Evolutionary conservation across 2,329 filamentous ascomycete species (phyloP).

Genomic region (Fusarium tanahbumbuense): DNA sequence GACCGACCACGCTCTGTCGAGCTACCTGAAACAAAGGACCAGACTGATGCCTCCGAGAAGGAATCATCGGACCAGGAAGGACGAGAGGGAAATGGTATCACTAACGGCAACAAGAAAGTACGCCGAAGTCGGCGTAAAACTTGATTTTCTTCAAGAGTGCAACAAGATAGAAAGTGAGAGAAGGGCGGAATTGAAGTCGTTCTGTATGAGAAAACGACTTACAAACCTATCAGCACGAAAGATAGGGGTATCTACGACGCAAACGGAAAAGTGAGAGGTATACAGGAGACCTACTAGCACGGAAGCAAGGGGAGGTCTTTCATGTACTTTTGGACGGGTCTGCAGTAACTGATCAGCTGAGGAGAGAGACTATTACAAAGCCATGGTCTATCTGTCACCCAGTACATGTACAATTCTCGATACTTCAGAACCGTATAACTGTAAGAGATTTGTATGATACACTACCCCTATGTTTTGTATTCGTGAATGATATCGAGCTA

Average conservation of each 20-base stretch:
- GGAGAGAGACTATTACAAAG: background rate
- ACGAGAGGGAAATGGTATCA: slow-evolving; percentile 4
- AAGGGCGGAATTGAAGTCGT: background rate
- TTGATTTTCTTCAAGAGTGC: background rate
- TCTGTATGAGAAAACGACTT: background rate
- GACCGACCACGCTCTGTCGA: slow-evolving; percentile 12
- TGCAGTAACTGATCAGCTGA: background rate
- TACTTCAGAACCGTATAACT: slow-evolving; percentile 4
- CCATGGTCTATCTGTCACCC: background rate
- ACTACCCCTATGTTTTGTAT: background rate
- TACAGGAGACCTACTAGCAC: background rate
- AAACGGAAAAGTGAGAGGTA: background rate
- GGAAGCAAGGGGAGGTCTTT: background rate
- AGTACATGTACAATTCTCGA: background rate
- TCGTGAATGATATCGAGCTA: background rate
- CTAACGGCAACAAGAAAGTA: background rate
- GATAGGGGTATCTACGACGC: background rate
- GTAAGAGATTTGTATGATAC: background rate
- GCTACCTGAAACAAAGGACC: background rate
- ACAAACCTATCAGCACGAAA: background rate
- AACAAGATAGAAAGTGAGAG: background rate
- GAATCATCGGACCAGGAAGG: slow-evolving; percentile 5
- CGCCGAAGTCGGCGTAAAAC: background rate
- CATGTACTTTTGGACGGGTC: background rate
- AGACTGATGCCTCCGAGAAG: background rate